phyloP scores from a whole-genome alignment of 2,329 filamentous ascomycete genomes.

The Didymella sp. region DNA sequence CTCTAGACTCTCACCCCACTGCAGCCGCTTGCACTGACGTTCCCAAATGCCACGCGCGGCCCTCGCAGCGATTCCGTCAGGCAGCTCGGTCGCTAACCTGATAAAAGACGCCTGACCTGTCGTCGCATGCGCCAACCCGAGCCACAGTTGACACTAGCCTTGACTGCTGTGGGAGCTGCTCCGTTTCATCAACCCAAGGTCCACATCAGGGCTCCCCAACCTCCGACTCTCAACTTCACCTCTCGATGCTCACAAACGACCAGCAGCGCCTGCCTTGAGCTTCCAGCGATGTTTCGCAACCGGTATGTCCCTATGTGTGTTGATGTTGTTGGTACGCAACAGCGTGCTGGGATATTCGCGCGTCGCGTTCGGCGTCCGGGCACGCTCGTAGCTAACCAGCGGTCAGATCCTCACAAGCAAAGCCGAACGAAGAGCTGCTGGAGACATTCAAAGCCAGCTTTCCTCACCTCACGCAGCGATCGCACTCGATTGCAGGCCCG shows the following conservation, averaged over 20 bases:
- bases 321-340: slow-evolving; percentile 6
- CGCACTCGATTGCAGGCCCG: slow-evolving; percentile 52
- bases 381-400: slow-evolving; percentile 30
- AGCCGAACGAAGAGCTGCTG: slow-evolving; percentile 84
- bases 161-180: slow-evolving; percentile 42
- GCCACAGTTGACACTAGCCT: slow-evolving; percentile 22
- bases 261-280: slow-evolving; percentile 38
- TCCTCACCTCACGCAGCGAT: slow-evolving; percentile 65
- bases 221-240: slow-evolving; percentile 31
- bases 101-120: slow-evolving; percentile 48
- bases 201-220: slow-evolving; percentile 34
- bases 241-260: slow-evolving; percentile 43
- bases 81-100: slow-evolving; percentile 40
- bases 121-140: slow-evolving; percentile 24
- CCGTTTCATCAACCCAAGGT: slow-evolving; percentile 44
- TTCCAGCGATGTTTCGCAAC: slow-evolving; percentile 56
- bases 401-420: slow-evolving; percentile 76
- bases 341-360: slow-evolving; percentile 36
- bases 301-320: slow-evolving; percentile 46
- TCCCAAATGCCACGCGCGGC: slow-evolving; percentile 37
- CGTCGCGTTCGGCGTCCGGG: slow-evolving; percentile 31
- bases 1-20: slow-evolving; percentile 31
- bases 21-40: slow-evolving; percentile 25
- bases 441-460: slow-evolving; percentile 85
- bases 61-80: slow-evolving; percentile 31